Conservation (phyloP, 345 rosid genomes). For the Gossypium australe region DNA sequence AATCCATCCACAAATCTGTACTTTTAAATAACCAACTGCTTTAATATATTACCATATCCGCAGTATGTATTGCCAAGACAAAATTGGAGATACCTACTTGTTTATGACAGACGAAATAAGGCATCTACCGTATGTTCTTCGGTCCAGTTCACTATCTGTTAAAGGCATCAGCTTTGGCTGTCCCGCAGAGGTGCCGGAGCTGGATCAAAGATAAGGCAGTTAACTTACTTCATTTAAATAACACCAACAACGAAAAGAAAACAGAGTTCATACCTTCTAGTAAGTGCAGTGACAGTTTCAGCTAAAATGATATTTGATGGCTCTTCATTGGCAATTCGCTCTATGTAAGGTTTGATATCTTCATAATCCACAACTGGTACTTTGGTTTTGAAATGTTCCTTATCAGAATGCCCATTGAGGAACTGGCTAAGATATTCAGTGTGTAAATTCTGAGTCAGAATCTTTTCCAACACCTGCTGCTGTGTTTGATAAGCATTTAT, state of each 20-base stretch:
- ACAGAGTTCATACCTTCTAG: conserved; percentile 43
- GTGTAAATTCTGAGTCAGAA: conserved; percentile 31
- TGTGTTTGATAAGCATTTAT: background rate
- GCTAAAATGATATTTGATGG: conserved; percentile 8
- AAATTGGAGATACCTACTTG: conserved; percentile 36
- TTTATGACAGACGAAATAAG: conserved; percentile 77
- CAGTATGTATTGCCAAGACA: background rate
- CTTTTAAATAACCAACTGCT: conserved; percentile 2
- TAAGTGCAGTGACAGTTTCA: conserved; percentile 72
- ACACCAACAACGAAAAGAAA: background rate
- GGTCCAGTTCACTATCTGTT: conserved; percentile 70
- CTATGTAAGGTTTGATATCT: background rate
- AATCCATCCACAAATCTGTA: conserved; percentile 68
- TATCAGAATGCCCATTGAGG: background rate
- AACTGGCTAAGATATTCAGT: conserved; percentile 61
- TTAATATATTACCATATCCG: background rate
- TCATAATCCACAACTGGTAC: background rate
- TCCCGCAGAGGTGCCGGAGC: conserved; percentile 92
- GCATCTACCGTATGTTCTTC: conserved; percentile 75
- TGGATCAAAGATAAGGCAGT: conserved; percentile 25
- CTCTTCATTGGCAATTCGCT: background rate
- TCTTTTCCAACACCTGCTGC: background rate
- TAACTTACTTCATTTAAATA: background rate
- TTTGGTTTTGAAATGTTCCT: no score
- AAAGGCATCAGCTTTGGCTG: conserved; percentile 88